These are phyloP conservation scores for Colletotrichum lini DNA, from an alignment of 2,329 filamentous ascomycete genomes.

Conservation along the genomic window DNA sequence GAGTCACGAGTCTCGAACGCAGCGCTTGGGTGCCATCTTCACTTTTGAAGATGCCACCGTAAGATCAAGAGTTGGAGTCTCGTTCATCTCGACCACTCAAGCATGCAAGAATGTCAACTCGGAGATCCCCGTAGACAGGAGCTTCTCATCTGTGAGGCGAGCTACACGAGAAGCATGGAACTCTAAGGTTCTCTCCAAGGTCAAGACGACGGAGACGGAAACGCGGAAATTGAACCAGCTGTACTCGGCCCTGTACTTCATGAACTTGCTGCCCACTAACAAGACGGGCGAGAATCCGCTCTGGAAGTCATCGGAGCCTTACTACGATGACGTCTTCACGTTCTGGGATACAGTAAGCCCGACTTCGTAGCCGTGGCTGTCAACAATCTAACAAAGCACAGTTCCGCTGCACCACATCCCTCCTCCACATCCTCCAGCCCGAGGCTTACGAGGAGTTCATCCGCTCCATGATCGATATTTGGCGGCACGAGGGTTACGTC, in stretches of 20 bases:
- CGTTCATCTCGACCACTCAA: slow-evolving; percentile 74
- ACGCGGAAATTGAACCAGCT: slow-evolving; percentile 70
- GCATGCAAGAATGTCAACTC: slow-evolving; percentile 71
- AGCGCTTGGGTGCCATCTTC: slow-evolving; percentile 67
- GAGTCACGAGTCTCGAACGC: slow-evolving; percentile 52
- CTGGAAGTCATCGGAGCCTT: slow-evolving; percentile 76
- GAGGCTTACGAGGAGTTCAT: slow-evolving; percentile 75
- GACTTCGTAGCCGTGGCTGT: not conserved
- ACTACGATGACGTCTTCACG: slow-evolving; percentile 81
- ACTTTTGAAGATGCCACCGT: slow-evolving; percentile 64
- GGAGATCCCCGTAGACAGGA: slow-evolving; percentile 66
- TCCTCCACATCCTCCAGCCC: slow-evolving; percentile 77
- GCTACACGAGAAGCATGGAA: slow-evolving; percentile 71
- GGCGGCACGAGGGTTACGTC: slow-evolving; percentile 74
- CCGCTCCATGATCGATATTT: slow-evolving; percentile 78
- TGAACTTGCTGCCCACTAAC: slow-evolving; percentile 78
- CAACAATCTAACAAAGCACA: slow-evolving; percentile 27
- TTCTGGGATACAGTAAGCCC: slow-evolving; percentile 68
- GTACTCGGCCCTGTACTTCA: slow-evolving; percentile 79
- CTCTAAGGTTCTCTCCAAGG: slow-evolving; percentile 71
- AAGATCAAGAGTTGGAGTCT: slow-evolving; percentile 75
- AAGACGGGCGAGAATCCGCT: slow-evolving; percentile 79
- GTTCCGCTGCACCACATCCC: slow-evolving; percentile 75
- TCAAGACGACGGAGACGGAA: slow-evolving; percentile 72
- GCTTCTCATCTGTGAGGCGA: slow-evolving; percentile 60